phyloP scores from a whole-genome alignment of 1,139 yeast genomes.

The Yamadazyma mexicana region DNA sequence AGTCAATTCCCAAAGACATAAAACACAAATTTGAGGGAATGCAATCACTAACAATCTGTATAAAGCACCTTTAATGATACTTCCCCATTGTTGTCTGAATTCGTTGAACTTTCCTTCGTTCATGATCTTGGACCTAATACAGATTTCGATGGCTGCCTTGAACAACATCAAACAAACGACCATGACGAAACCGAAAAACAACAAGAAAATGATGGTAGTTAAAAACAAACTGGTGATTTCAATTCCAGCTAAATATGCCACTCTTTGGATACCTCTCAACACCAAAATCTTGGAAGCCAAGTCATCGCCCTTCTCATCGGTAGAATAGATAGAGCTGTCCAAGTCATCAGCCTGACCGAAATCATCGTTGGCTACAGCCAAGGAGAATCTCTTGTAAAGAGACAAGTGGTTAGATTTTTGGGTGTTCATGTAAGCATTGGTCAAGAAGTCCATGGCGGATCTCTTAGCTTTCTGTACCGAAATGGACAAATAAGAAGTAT shows the following conservation, averaged over 20 bases:
- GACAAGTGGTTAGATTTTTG: conserved; percentile 21
- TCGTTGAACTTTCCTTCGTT: conserved; percentile 68
- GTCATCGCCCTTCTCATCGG: conserved; percentile 62
- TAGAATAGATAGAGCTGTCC: conserved; percentile 61
- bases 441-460: conserved; percentile 20
- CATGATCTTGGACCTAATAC: conserved; percentile 60
- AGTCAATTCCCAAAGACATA: conserved; percentile 89
- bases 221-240: conserved; percentile 84
- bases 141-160: conserved; percentile 73
- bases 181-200: conserved; percentile 75
- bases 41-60: conserved; percentile 80
- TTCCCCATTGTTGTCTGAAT: conserved; percentile 78
- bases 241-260: conserved; percentile 77
- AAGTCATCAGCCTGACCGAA: conserved; percentile 50
- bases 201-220: conserved; percentile 81
- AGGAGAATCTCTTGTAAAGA: conserved; percentile 30
- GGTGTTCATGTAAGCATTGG: conserved; percentile 18
- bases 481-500: conserved; percentile 58
- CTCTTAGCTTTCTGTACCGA: conserved; percentile 70
- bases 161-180: conserved; percentile 64
- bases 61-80: conserved; percentile 81
- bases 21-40: conserved; percentile 79
- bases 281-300: conserved; percentile 68
- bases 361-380: conserved; percentile 37
- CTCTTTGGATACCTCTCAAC: conserved; percentile 89